Base-by-base conservation (phyloP, 192 early-diverging fungal genomes). In the Coemansia guatemalensis region DNA sequence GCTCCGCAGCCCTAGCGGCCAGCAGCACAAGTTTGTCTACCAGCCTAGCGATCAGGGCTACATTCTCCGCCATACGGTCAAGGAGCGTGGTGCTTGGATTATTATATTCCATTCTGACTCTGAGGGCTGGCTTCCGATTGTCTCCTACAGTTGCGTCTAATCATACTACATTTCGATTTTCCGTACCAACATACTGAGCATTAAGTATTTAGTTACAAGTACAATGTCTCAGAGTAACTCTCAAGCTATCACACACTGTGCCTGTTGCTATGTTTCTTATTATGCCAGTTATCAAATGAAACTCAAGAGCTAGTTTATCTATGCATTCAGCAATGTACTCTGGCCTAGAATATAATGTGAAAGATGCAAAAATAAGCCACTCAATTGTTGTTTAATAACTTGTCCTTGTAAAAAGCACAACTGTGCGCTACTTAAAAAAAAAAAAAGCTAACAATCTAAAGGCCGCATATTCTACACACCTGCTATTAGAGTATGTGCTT, bases 31-130 rank as follows among this genome's bases (percentile, higher is more conserved):
- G 71, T 83, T 83, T 62, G 71, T 80, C 12, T 83, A 83, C 61
- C 77, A 83, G 71, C 82, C 82, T 2, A 69, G 67, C 62, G 78
- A 79, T 61, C 82, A 83, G 61, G 77, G 77, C 2, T 83, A 83
- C 50, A 69, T 80, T 7, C 66, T 83, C n/a, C 69, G 73, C 7
- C 77, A 80, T 49, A 61, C 77, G 0, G 74, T 83, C 71, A 80
- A 81, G 64, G 82, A 83, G 53, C 70, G 78, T 29, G 82, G 82
- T n/a, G 77, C 78, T 0, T 83, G 82, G 82, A 73, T 80, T 33
- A 71, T 83, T 5, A 65, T 83, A 24, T 83, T 80, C 58, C 77
- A 80, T 55, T 76, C 74, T 0, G 82, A 83, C 60, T 60, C 70
- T 1, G 82, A 80, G 12, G 70, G 78, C 5, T 83, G 82, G 82